These are phyloP conservation scores for Carpinus viminea DNA, from an alignment of 306 rosid species.

Conservation along the genomic window DNA sequence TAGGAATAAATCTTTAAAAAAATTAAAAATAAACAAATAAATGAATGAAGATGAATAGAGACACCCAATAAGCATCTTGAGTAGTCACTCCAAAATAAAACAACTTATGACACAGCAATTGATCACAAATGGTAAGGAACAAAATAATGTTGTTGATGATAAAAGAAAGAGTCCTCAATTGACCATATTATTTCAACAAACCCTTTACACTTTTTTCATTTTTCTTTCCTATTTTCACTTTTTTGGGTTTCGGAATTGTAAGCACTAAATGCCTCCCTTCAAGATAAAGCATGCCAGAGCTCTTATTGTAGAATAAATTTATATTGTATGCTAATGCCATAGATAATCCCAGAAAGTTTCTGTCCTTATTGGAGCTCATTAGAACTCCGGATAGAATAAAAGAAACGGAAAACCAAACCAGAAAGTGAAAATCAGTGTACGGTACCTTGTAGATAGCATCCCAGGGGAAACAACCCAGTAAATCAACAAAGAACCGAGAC, in stretches of 20 bases:
- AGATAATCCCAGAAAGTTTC: background rate
- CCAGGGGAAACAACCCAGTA: conserved; percentile 63
- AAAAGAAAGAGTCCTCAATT: background rate
- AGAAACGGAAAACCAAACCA: background rate
- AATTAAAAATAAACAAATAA: too few relatives aligned
- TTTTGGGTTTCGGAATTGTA: background rate
- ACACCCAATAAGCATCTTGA: too few relatives aligned
- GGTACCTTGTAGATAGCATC: conserved; percentile 62
- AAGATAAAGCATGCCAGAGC: background rate
- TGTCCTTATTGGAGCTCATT: background rate
- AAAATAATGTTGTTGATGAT: background rate
- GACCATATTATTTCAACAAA: background rate
- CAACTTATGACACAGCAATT: too few relatives aligned
- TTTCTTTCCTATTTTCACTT: background rate
- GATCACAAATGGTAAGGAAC: too few relatives aligned
- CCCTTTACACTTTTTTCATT: background rate
- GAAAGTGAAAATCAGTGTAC: background rate
- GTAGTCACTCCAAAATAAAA: too few relatives aligned
- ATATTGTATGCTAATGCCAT: background rate
- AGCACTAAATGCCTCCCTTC: background rate
- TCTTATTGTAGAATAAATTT: background rate
- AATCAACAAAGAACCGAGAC: conserved; percentile 57
- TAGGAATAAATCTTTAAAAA: background rate
- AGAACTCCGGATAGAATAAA: background rate
- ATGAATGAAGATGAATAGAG: too few relatives aligned